phyloP scores from a whole-genome alignment of 2,329 filamentous ascomycete species.

The Aspergillus transmontanensis region DNA sequence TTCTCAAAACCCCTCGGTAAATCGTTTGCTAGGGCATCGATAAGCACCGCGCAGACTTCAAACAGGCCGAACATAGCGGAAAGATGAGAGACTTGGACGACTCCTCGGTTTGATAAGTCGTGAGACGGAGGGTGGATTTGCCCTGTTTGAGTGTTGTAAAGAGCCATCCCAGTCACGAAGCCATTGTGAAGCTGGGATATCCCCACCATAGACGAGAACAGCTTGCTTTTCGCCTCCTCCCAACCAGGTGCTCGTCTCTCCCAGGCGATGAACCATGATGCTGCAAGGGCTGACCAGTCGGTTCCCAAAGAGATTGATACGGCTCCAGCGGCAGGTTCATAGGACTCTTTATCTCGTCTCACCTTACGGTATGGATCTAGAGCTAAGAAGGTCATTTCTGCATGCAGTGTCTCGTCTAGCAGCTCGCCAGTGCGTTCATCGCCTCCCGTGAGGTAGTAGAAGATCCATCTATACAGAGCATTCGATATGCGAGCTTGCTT shows the following conservation, averaged over 20 bases:
- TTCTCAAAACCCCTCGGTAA: neutral
- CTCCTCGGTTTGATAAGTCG: neutral
- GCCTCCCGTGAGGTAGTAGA: slow-evolving; percentile 59
- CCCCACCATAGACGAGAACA: neutral
- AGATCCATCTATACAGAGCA: slow-evolving; percentile 59
- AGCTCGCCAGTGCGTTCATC: slow-evolving; percentile 61
- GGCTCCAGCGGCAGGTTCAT: neutral
- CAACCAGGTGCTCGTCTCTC: neutral
- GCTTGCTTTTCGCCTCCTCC: neutral
- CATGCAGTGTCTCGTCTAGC: slow-evolving; percentile 54
- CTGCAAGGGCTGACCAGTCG: neutral
- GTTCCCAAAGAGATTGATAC: neutral
- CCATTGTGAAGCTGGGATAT: neutral
- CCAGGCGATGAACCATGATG: neutral
- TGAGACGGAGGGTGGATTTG: neutral
- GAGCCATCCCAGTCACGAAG: neutral
- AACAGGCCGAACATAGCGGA: neutral
- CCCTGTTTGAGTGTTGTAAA: neutral
- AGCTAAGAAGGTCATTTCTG: slow-evolving; percentile 47
- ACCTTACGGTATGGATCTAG: neutral
- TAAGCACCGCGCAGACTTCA: neutral
- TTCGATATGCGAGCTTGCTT: slow-evolving; percentile 66
- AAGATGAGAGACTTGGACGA: neutral
- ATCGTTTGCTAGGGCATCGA: neutral
- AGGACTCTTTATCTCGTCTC: neutral